phyloP scores from a whole-genome alignment of 2,329 filamentous ascomycete species.

The Neophaeococcomyces mojaviensis region DNA sequence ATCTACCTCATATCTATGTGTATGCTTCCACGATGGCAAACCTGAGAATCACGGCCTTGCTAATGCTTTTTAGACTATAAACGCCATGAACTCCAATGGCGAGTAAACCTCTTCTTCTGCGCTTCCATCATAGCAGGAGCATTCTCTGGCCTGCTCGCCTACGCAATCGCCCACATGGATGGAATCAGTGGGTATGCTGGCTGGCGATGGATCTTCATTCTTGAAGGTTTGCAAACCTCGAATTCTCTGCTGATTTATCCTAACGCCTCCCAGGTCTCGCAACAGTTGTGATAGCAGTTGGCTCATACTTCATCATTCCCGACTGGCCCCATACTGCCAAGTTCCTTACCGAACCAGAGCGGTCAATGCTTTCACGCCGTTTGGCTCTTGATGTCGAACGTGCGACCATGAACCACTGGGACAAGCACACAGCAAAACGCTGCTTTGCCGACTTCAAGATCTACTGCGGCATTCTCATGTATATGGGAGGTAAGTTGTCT shows the following conservation, averaged over 20 bases:
- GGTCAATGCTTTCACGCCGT: constrained; percentile 31
- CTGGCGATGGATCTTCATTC: constrained; percentile 6
- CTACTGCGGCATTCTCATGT: constrained; percentile 26
- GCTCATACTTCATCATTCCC: constrained; percentile 26
- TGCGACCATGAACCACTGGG: constrained; percentile 26
- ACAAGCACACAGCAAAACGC: constrained; percentile 24
- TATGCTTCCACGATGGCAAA: neutral
- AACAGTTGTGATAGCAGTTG: constrained; percentile 25
- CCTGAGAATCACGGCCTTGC: constrained; percentile 24
- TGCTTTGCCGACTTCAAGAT: constrained; percentile 30
- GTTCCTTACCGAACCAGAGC: constrained; percentile 25
- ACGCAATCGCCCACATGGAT: constrained; percentile 45
- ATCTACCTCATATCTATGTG: constrained; percentile 22
- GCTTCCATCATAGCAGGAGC: constrained; percentile 34
- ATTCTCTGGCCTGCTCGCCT: constrained; percentile 43
- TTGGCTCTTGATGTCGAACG: constrained; percentile 25
- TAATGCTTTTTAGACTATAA: constrained; percentile 29
- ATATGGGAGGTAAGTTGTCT: too few relatives aligned
- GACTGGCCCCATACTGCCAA: constrained; percentile 29
- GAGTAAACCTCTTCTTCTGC: constrained; percentile 29
- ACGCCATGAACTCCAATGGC: constrained; percentile 32
- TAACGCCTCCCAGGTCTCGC: constrained; percentile 30
- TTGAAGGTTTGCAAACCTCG: neutral
- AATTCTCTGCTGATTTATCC: constrained; percentile 30
- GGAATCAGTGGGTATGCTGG: constrained; percentile 25